Evolutionary conservation across 352 stramenopile species (phyloP), one percentile per base, ranked within the genome.

Genomic region (Peronospora belbahrii): DNA sequence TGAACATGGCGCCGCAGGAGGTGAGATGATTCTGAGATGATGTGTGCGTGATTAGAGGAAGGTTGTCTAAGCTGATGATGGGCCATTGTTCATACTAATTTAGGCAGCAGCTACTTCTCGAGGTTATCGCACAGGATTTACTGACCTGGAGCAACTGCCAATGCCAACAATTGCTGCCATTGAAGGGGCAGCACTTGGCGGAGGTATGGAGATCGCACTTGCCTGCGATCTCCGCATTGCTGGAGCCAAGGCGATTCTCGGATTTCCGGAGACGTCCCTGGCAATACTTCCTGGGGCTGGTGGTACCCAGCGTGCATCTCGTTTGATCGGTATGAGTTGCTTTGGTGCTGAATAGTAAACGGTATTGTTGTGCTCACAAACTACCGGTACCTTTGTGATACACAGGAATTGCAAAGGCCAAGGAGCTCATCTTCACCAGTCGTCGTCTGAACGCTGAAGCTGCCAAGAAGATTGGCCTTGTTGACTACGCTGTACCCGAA

Each of bases 371-470:
- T 52, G 11, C 27, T 54, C n/a, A n/a, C n/a, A n/a, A n/a, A n/a
- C n/a, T 4, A 48, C 11, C 4, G 15, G 42, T 8, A 11, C 17
- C 40, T 40, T 47, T 7, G 14, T 54, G 13, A 18, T 28, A 1
- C 14, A 5, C 44, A 85, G 73, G 76, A 3, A 62, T 90, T 18
- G 85, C 87, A 14, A 91, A 91, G 58, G 91, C 91, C 7, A 98
- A 97, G 58, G 89, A 98, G 52, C 74, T 98, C 22, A 96, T 98
- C 52, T 97, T 92, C 59, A 97, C 88, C 4, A 90, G 76, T 28
- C 73, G 83, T n/a, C 77, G 83, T 19, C 69, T 98, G 6, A 62
- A 65, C 36, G 80, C 80, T 0, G 60, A 78, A 18, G 58, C 75
- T 41, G 92, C 87, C 11, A 70, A 83, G 48, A 72, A 85, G 52